Evolutionary conservation across 2,329 filamentous ascomycete genomes (phyloP).

Genomic region (Aureobasidium sp.): DNA sequence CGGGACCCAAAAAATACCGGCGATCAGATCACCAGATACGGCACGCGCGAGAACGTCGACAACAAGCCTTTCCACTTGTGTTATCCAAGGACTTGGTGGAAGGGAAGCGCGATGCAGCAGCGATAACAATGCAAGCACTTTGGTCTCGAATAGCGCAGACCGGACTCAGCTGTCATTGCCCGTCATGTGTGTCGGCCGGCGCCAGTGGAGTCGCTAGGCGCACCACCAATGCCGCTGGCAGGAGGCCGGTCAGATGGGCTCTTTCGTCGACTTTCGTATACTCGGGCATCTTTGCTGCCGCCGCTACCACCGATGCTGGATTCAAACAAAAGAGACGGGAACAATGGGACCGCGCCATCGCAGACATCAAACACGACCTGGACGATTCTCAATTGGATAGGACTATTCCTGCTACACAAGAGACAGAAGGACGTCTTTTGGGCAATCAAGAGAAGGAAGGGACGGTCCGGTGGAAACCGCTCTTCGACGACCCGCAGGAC

Average conservation of each 20-base stretch:
- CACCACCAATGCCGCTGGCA: constrained; percentile 44
- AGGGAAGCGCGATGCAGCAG: constrained; percentile 13
- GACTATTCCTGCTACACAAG: not conserved
- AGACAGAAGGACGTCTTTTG: constrained; percentile 2
- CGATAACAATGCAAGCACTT: constrained; percentile 54
- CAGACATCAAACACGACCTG: constrained; percentile 46
- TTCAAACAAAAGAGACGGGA: constrained; percentile 51
- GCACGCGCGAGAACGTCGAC: not conserved
- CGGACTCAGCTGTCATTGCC: constrained; percentile 56
- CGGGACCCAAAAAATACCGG: not conserved
- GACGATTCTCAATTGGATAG: constrained; percentile 10
- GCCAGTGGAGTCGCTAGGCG: constrained; percentile 43
- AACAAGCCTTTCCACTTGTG: not conserved
- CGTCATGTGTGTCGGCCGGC: constrained; percentile 47
- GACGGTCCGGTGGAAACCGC: not conserved
- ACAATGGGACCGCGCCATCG: constrained; percentile 57
- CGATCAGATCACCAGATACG: not conserved
- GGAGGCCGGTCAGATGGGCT: constrained; percentile 41
- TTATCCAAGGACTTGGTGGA: not conserved
- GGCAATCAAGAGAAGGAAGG: not conserved
- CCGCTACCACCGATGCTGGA: constrained; percentile 55
- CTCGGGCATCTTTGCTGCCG: constrained; percentile 59
- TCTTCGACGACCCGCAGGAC: constrained; percentile 9
- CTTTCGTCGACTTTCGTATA: constrained; percentile 59
- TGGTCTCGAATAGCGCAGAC: constrained; percentile 61